Base-by-base conservation (phyloP, 1,284 basidiomycete species). In the Cryptococcus sp. region DNA sequence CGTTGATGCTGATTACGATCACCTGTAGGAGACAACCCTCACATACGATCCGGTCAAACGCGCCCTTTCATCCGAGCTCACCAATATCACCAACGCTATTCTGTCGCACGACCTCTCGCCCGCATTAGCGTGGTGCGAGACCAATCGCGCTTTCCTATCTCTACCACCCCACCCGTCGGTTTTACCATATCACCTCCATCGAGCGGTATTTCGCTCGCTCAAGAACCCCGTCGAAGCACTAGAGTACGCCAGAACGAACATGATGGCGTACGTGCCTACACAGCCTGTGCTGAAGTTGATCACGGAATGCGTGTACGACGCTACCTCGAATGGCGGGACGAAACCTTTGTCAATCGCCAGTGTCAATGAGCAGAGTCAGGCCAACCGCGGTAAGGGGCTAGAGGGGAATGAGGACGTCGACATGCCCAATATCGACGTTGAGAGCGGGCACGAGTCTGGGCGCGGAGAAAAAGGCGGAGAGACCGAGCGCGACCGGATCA, bases 111-210 rank as follows among this genome's bases (percentile, higher is more conserved):
- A 91, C 64, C 86, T 93, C 39, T 71, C 76, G 1, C 86, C 86
- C 16, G 93, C 93, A 27, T 82, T 96, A 38, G 80, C 80, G 87
- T 95, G 92, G 93, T 85, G 86, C n/a, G 78, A 79, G 46, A 79
- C 79, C 50, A 87, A 93, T 70, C 82, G 83, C 41, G 57, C 69
- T 1, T 92, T 90, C 73, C 82, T 94, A 6, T 80, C 81, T 39
- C 78, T 82, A 1, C 85, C 88, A 15, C 84, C 84, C 0, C 75
- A 78, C 49, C 70, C 76, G 4, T 93, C 91, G 0, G 83, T 89
- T 0, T 82, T 96, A 10, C 89, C 91, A 63, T 96, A 93, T 75
- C 81, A 88, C 71, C 84, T 95, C 19, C 91, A 95, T 71, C 88
- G 91, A 25, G 90, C 90, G 15, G 86, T 90, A 68, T 93, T 90